phyloP scores from a whole-genome alignment of 1,139 yeast genomes.

The Blastobotrys ciferrii region DNA sequence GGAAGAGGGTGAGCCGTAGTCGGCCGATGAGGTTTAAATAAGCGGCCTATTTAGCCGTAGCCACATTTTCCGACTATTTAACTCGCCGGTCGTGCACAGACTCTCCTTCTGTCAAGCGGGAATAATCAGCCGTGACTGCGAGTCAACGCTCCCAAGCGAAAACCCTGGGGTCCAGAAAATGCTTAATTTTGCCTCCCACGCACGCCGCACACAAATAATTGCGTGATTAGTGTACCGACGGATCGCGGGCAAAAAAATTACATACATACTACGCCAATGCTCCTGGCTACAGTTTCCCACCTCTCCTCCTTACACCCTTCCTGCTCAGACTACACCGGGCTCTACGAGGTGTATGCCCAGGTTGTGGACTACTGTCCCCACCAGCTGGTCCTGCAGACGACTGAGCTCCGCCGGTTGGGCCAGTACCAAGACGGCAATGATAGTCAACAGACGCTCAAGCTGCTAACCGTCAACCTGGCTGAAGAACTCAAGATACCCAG shows the following conservation, averaged over 20 bases:
- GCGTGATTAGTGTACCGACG: background rate
- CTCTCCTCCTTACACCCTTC: background rate
- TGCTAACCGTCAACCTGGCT: background rate
- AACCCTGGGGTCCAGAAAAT: background rate
- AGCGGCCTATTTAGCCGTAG: background rate
- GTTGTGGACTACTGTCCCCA: constrained; percentile 1
- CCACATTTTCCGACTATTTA: background rate
- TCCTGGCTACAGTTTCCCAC: constrained; percentile 3
- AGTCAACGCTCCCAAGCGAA: background rate
- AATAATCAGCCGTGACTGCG: background rate
- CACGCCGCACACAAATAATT: too few species aligned
- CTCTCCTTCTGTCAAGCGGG: background rate
- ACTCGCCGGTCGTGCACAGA: background rate
- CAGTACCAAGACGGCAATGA: background rate
- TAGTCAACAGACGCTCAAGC: too few species aligned
- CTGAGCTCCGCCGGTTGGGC: constrained; percentile 6
- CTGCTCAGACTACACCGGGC: background rate
- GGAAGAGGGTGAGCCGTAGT: background rate
- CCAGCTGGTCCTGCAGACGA: background rate
- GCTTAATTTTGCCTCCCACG: background rate
- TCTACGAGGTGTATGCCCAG: background rate
- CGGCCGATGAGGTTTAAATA: background rate
- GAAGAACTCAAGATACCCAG: constrained; percentile 6
- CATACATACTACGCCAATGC: background rate
- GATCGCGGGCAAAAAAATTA: too few species aligned